Base-by-base conservation (phyloP, 257 asterid species). In the Pogostemon cablin region DNA sequence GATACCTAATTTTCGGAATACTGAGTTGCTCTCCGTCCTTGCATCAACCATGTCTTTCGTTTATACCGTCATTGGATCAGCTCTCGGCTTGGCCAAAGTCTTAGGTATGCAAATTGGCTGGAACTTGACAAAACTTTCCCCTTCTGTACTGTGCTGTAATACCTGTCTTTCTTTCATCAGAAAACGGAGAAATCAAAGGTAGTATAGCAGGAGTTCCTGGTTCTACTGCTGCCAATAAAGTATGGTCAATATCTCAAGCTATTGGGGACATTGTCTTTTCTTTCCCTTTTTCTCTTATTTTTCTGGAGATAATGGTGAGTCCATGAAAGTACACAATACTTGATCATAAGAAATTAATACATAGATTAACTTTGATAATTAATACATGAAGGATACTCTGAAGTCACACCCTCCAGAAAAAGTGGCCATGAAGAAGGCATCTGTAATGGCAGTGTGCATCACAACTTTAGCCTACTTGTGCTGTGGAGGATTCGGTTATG, bases 181-280 rank as follows among this genome's bases (percentile, higher is more conserved):
- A 87, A 72, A 88, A 88, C 56, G 84, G 88, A 80, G 83, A 74
- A 70, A 65, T 90, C 50, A 81, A 85, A 81, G 97, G 97, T 17
- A 78, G 85, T 80, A 85, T 82, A 5, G 74, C 75, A 65, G 97
- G 97, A 52, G 80, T 82, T 38, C 84, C 87, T n/a, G 55, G 87
- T 71, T 47, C 73, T 11, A 81, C 40, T 61, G 37, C 74, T 42
- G 79, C 81, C 25, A 47, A 74, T n/a, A 90, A 88, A 85, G 65
- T 82, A 32, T 86, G 90, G 89, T 67, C 78, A 35, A 64, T 81
- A 62, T 78, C 91, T 67, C 90, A 85, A 82, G 96, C 95, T 17
- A 76, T 90, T 20, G 97, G 95, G 12, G 87, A 88, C 79, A 76
- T 90, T 37, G 96, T 90, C 71, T 90, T 90, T 76, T 90, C 96